Evolutionary conservation across 2,329 filamentous ascomycete genomes (phyloP).

Genomic region (Aspergillus costaricaensis): DNA sequence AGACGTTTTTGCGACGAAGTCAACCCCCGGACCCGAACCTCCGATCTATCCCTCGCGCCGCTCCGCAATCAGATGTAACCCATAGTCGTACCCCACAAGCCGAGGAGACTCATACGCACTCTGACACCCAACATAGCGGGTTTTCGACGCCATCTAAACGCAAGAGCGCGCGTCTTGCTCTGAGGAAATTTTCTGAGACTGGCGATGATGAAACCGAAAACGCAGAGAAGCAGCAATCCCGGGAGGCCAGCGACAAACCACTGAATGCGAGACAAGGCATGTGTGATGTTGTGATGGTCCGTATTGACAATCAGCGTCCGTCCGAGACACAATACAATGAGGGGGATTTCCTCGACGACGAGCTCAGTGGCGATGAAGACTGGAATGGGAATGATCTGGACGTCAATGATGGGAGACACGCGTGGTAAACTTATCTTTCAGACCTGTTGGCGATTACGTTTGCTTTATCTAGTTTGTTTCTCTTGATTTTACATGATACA

Average conservation of each 20-base stretch:
- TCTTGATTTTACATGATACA: background rate
- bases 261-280: conserved; percentile 53
- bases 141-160: conserved; percentile 34
- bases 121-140: conserved; percentile 19
- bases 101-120: conserved; percentile 13
- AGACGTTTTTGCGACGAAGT: conserved; percentile 45
- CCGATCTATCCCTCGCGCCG: conserved; percentile 26
- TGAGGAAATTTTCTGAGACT: conserved; percentile 28
- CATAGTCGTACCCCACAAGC: background rate
- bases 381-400: conserved; percentile 56
- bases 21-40: conserved; percentile 33
- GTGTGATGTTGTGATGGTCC: conserved; percentile 60
- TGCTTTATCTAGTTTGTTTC: background rate
- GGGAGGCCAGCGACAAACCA: conserved; percentile 15
- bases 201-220: conserved; percentile 23
- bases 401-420: conserved; percentile 21
- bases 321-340: conserved; percentile 61
- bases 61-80: conserved; percentile 7
- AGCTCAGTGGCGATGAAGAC: conserved; percentile 63
- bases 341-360: conserved; percentile 62
- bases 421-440: conserved; percentile 21
- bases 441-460: background rate
- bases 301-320: conserved; percentile 64
- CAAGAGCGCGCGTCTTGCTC: conserved; percentile 43
- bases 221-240: conserved; percentile 8